Base-by-base conservation (phyloP, 345 rosid species). In the Fremontodendron californicum region DNA sequence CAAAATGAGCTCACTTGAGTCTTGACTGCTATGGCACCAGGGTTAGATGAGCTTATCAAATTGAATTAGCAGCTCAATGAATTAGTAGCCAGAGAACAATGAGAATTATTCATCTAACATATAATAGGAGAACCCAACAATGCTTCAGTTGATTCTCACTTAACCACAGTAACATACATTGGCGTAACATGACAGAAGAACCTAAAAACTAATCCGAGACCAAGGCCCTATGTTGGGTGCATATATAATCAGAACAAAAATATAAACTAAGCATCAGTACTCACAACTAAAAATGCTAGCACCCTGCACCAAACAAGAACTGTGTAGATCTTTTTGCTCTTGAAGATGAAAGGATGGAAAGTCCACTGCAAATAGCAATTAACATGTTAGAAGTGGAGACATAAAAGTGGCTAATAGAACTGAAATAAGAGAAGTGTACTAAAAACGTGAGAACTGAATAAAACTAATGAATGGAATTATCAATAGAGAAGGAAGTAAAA, bases 231-330 rank as follows among this genome's bases (percentile, higher is more conserved):
- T n/a, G 21, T 27, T 23, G 42, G 9, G 31, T 49, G 71, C 33
- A 46, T 23, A 52, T 51, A 49, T 25, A 48, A 39, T 18, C 79
- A 54, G 21, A 71, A 49, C 42, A 60, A 18, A 66, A 23, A 74
- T 45, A 48, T 8, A 48, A 9, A 69, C 43, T 4, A 70, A 46
- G 55, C 43, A 51, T 27, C 37, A 31, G 77, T 48, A 90, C 98
- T 96, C 89, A 96, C 99, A 78, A 91, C 97, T 87, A 96, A 84
- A 86, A 89, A 96, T 49, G 98, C 94, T 62, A 96, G 85, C 87
- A 96, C 94, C 86, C 99, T 90, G 91, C 99, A 96, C 99, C 99
- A 96, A 48, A 94, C 74, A 37, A 94, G 85, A 76, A 96, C 98
- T 2, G 98, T 96, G 88, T 94, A 96, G 89, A 96, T 88, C 88